phyloP scores from a whole-genome alignment of 179 eudicot genomes.

The Corrigiola litoralis region DNA sequence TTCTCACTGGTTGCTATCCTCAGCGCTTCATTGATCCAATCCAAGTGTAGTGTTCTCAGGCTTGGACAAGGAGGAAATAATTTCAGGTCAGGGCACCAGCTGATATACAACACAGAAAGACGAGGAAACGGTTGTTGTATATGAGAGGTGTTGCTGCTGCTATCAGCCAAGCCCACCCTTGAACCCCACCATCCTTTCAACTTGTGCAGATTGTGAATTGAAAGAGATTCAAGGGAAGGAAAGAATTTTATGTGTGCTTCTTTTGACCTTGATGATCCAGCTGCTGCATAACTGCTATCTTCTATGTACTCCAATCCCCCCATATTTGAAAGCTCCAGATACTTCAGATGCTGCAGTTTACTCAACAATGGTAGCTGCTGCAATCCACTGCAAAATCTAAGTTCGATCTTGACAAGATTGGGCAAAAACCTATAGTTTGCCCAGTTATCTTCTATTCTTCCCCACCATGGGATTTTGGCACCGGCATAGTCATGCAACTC shows the following conservation, averaged over 20 bases:
- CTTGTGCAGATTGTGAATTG: not conserved
- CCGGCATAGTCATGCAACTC: not conserved
- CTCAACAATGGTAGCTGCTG: not conserved
- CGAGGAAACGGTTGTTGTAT: not conserved
- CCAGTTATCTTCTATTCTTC: not conserved
- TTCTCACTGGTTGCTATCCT: not conserved
- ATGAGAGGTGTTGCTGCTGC: not conserved
- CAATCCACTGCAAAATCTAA: not conserved
- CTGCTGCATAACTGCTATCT: not conserved
- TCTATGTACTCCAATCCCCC: constrained; percentile 1
- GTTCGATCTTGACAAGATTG: constrained; percentile 1
- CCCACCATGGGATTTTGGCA: constrained; percentile 3
- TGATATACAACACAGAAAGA: not conserved
- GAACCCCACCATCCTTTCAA: constrained; percentile 4
- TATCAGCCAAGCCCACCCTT: not conserved
- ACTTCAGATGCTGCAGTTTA: not conserved
- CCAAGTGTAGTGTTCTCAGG: not conserved
- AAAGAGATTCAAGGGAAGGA: constrained; percentile 8
- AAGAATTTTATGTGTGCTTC: not conserved
- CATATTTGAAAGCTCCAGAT: not conserved
- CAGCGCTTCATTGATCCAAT: not conserved
- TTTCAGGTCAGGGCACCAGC: not conserved
- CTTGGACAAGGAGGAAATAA: constrained; percentile 11
- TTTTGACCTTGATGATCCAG: not conserved
- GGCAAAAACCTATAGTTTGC: not conserved